Evolutionary conservation across 2,329 filamentous ascomycete genomes (phyloP), one percentile per base, ranked within the genome.

Genomic region (Gliomastix tumulicola): DNA sequence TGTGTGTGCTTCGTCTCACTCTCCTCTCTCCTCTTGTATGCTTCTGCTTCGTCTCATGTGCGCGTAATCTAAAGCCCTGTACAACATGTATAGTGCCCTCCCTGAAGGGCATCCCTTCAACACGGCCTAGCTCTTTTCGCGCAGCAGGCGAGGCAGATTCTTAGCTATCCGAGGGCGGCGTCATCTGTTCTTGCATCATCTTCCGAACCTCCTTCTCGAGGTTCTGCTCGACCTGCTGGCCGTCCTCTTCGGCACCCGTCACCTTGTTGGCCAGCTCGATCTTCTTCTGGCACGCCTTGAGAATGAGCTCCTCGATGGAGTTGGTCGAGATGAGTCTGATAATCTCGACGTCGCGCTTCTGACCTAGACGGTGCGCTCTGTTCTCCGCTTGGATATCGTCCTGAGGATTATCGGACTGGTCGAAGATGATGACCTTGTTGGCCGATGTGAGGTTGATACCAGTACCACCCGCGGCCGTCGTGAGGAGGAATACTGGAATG

Each of bases 341-440:
- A 28, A 98, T 84, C 55, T 98, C 90, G 2, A 98, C 92, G 23
- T 90, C 84, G 13, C 86, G 72, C 21, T 77, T 89, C 66, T 98
- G 92, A 0, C 92, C 92, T 8, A 98, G 86, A 12, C 92, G 83
- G 62, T 98, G 92, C 0, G 92, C 92, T 15, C 92, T 82, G 57
- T 98, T 97, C 67, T 97, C 92, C 0, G 92, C 92, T 58, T 98
- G 92, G n/a, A 95, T 81, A 54, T 98, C 92, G 48, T 97, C 90
- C 55, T 98, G 92, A 0, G 92, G 92, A 49, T 98, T 98, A 65
- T 96, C 95, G n/a, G 82, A 87, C 44, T 85, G 84, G 60, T 98
- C 92, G 56, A 97, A 96, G 51, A 98, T 92, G 60, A 98, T 79
- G 48, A 98, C 90, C 62, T 96, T 97, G 67, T 97, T 97, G 5